Evolutionary conservation across 768 basidiomycete genomes (phyloP).

Genomic region (Mrakia frigida): DNA sequence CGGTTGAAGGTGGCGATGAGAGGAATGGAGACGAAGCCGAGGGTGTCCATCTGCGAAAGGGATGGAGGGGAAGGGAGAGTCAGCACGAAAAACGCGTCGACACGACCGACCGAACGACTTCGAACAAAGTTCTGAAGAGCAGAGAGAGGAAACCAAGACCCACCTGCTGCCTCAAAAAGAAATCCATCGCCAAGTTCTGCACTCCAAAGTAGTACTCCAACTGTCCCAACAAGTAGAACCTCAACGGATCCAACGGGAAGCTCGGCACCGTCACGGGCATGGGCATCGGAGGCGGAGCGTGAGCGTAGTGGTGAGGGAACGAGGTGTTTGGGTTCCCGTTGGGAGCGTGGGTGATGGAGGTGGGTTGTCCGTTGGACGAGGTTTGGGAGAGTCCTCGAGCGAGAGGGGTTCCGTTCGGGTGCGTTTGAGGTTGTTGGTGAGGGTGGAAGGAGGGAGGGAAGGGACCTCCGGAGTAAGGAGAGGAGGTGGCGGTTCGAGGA

Average conservation of each 20-base stretch:
- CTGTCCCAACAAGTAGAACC: constrained; percentile 63
- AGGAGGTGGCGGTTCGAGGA: background rate
- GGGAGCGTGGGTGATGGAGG: background rate
- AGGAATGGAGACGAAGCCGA: constrained; percentile 78
- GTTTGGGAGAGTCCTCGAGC: background rate
- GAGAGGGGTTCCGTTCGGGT: too few relatives aligned
- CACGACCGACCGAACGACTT: too few relatives aligned
- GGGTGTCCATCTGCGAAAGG: constrained; percentile 73
- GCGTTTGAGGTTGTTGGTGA: background rate
- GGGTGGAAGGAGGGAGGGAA: constrained; percentile 7
- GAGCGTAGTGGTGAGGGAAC: background rate
- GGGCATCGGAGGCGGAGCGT: constrained; percentile 40
- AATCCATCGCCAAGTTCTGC: constrained; percentile 83
- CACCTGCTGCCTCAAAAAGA: constrained; percentile 72
- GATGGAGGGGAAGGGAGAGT: background rate
- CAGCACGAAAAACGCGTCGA: background rate
- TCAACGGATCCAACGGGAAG: constrained; percentile 54
- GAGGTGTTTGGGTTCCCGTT: background rate
- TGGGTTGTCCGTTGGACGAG: constrained; percentile 11
- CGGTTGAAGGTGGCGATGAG: constrained; percentile 85
- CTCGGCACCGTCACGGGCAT: constrained; percentile 38
- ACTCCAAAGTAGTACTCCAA: constrained; percentile 88
- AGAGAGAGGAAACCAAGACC: constrained; percentile 39
- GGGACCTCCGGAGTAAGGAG: too few relatives aligned
- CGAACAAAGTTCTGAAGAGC: background rate